phyloP scores from a whole-genome alignment of 2,329 filamentous ascomycete genomes.

The Arthrobotrys sphaeroides region DNA sequence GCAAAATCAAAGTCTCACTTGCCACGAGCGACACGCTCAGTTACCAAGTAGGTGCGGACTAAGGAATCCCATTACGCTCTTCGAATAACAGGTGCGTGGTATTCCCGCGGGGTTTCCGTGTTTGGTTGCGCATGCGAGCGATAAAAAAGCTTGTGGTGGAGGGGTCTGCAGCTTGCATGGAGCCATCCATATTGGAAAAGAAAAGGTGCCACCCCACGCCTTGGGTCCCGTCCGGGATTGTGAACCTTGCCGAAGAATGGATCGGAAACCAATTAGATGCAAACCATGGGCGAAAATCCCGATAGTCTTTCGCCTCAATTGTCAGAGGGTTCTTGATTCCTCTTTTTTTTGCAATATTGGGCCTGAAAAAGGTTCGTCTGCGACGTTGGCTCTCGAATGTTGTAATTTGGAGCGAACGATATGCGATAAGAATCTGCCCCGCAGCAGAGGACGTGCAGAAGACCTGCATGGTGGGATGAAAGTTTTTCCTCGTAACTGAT shows the following conservation, averaged over 20 bases:
- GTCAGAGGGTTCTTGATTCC: constrained; percentile 16
- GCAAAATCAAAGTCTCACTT: constrained; percentile 29
- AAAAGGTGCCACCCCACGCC: constrained; percentile 28
- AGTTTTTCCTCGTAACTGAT: constrained; percentile 6
- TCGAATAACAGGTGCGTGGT: constrained; percentile 11
- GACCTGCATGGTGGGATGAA: constrained; percentile 15
- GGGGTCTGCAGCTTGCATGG: constrained; percentile 31
- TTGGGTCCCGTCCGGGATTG: constrained; percentile 6
- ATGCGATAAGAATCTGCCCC: constrained; percentile 15
- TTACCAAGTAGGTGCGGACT: constrained; percentile 21
- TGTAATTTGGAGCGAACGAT: constrained; percentile 16
- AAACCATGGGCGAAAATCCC: constrained; percentile 38
- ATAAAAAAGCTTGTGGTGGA: constrained; percentile 51
- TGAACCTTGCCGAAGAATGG: constrained; percentile 31
- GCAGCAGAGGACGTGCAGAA: constrained; percentile 24
- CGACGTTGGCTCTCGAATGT: constrained; percentile 25
- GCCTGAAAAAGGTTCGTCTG: neutral
- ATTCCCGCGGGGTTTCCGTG: constrained; percentile 52
- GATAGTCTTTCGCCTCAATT: constrained; percentile 21
- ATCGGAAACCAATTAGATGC: constrained; percentile 16
- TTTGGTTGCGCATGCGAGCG: constrained; percentile 36
- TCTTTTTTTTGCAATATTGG: too few species aligned
- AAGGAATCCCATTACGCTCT: constrained; percentile 13
- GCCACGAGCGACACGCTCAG: constrained; percentile 14
- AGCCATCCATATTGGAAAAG: neutral